A percentile compares a stretch with the other conserved stretches of the same genome.
Evolutionary conservation across 192 early-diverging fungal genomes (phyloP).

Genomic region (Thamnidium elegans): DNA sequence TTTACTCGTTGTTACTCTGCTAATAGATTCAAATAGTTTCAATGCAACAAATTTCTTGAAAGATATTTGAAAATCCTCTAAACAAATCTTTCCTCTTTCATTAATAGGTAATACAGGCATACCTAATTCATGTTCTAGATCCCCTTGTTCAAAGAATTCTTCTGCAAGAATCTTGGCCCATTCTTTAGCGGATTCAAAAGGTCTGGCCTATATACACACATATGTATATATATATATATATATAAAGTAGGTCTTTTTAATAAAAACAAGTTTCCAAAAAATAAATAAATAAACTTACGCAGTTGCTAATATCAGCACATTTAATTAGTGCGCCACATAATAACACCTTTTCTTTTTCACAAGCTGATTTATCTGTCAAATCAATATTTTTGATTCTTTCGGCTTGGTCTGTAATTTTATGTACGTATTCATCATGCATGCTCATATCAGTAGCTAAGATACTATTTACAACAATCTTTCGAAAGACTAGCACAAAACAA

Average conservation of each 20-base stretch:
- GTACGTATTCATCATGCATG: slow-evolving; percentile 76
- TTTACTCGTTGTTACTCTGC: slow-evolving; percentile 48
- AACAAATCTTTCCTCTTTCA: slow-evolving; percentile 43
- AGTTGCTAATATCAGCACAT: slow-evolving; percentile 81
- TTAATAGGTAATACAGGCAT: slow-evolving; percentile 50
- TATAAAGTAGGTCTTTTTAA: too few relatives aligned
- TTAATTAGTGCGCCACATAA: slow-evolving; percentile 76
- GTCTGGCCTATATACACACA: slow-evolving; percentile 49
- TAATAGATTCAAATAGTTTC: slow-evolving; percentile 46
- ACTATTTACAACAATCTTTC: slow-evolving; percentile 66
- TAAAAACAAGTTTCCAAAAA: neutral
- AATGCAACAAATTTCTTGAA: slow-evolving; percentile 50
- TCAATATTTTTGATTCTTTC: slow-evolving; percentile 47
- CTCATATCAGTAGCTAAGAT: slow-evolving; percentile 85
- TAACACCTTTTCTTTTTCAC: slow-evolving; percentile 56
- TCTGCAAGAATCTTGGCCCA: slow-evolving; percentile 69
- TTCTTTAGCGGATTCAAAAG: slow-evolving; percentile 65
- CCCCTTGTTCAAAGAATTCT: slow-evolving; percentile 71
- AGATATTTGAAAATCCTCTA: slow-evolving; percentile 46
- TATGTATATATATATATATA: too few relatives aligned
- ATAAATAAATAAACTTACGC: slow-evolving; percentile 38
- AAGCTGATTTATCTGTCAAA: slow-evolving; percentile 40
- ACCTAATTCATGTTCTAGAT: slow-evolving; percentile 72
- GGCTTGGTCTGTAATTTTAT: slow-evolving; percentile 61
- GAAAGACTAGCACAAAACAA: slow-evolving; percentile 37